Conservation (phyloP, 441 rosid species). For the Eutrema salsugineum region DNA sequence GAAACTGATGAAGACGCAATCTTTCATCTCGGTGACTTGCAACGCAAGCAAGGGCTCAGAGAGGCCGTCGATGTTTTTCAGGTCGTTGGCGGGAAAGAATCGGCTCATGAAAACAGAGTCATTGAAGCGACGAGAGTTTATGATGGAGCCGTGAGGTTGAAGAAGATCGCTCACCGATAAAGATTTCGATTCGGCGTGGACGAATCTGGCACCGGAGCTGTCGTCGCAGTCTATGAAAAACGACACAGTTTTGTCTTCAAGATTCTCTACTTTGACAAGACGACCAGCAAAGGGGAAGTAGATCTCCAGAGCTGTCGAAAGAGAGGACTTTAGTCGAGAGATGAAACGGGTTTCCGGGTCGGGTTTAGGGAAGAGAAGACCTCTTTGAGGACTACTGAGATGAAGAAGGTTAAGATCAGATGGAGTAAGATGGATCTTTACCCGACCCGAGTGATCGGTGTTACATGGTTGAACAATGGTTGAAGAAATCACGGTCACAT, state of each 20-base stretch:
- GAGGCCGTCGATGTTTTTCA: slow-evolving; percentile 1
- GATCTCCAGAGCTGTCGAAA: background rate
- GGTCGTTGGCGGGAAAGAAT: slow-evolving; percentile 12
- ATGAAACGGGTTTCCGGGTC: background rate
- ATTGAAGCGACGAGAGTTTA: too few species aligned
- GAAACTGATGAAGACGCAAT: slow-evolving; percentile 31
- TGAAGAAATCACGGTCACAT: background rate
- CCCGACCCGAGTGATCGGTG: background rate
- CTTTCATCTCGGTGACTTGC: slow-evolving; percentile 37
- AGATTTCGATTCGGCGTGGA: background rate
- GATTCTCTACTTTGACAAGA: background rate
- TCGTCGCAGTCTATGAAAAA: slow-evolving; percentile 3
- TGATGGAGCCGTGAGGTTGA: background rate
- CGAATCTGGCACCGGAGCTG: background rate
- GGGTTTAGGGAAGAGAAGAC: slow-evolving; percentile 24
- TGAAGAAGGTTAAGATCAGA: slow-evolving; percentile 8
- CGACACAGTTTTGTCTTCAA: background rate
- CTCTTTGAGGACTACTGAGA: slow-evolving; percentile 3
- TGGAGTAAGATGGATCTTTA: slow-evolving; percentile 25
- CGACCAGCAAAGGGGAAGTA: slow-evolving; percentile 22
- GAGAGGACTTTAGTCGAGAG: background rate
- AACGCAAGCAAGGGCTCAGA: slow-evolving; percentile 31
- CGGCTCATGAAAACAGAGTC: background rate
- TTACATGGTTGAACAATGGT: slow-evolving; percentile 5
- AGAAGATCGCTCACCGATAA: background rate